Evolutionary conservation across 2,329 filamentous ascomycete genomes (phyloP).

Genomic region (Diaporthe batatas): DNA sequence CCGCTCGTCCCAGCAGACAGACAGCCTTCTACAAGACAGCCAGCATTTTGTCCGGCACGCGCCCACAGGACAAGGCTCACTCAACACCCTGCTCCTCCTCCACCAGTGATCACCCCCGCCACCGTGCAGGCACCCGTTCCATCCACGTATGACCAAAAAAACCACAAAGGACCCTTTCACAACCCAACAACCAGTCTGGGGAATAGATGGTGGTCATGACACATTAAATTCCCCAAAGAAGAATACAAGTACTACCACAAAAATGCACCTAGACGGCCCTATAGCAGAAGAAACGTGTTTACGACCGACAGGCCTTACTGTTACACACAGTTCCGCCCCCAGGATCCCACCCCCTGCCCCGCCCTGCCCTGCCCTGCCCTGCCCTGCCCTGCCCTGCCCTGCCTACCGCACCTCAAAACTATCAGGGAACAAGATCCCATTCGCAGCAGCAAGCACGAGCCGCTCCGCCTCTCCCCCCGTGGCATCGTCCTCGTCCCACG

Average conservation of each 20-base stretch:
- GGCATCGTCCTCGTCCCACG: slow-evolving; percentile 56
- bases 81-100: no score
- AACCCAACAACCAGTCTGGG: not conserved
- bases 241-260: no score
- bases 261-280: no score
- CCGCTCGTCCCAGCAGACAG: no score
- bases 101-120: no score
- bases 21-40: no score
- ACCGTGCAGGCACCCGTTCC: not conserved
- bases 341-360: no score
- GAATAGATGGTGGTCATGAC: not conserved
- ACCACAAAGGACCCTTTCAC: not conserved
- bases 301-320: not conserved
- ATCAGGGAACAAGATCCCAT: slow-evolving; percentile 58
- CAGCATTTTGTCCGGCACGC: no score
- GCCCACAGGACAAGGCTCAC: no score
- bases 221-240: not conserved
- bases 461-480: slow-evolving; percentile 49
- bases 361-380: not conserved
- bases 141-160: not conserved
- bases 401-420: slow-evolving; percentile 48
- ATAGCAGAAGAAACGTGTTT: no score
- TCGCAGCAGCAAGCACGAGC: slow-evolving; percentile 54
- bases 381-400: not conserved
- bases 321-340: no score